Base-by-base conservation (phyloP, 805 yeast genomes). In the Hemisphaericaspora nanyangensis region DNA sequence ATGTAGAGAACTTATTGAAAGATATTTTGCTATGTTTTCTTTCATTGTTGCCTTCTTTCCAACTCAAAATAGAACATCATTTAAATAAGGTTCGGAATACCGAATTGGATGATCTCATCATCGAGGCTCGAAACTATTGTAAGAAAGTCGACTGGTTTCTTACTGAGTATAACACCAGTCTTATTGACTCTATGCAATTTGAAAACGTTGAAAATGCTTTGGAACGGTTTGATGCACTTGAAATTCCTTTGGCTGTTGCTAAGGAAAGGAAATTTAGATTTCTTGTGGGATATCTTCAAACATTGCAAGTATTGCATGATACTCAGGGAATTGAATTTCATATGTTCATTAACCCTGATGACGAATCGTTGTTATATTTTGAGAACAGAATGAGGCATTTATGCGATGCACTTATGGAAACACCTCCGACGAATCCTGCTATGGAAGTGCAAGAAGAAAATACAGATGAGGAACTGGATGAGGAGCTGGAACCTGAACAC, bases 101-200 rank as follows among this genome's bases (percentile, higher is more conserved):
- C 11, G 61, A 56, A 38, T 35, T 46, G 22, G 37, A 40, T 3
- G 58, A 46, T 10, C 43, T 59, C 16, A 32, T 39, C 15, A 26
- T 17, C 5, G 45, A 44, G 29, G 34, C 32, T 15, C 32, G 6
- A 13, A 24, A 32, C 22, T 35, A 31, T 17, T 30, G 13, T 3
- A 44, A 37, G 17, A 38, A 43, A 30, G 39, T 47, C 10, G 35
- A 39, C 13, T 29, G 36, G 10, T 40, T 49, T 35, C 30, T 29
- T 22, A 34, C 31, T 7, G 34, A 38, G 28, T 46, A 52, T 27
- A 38, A 40, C 20, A 28, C 28, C 2, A 35, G 16, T 7, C n/a
- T 45, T 25, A 43, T 44, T 3, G 34, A 36, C 15, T 19, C 37
- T 3, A 12, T 36, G 7, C 34, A 20, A 7, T 22, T 8, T 16